Base-by-base conservation (phyloP, 2,329 filamentous ascomycete species). In the Nigrospora osmanthi region DNA sequence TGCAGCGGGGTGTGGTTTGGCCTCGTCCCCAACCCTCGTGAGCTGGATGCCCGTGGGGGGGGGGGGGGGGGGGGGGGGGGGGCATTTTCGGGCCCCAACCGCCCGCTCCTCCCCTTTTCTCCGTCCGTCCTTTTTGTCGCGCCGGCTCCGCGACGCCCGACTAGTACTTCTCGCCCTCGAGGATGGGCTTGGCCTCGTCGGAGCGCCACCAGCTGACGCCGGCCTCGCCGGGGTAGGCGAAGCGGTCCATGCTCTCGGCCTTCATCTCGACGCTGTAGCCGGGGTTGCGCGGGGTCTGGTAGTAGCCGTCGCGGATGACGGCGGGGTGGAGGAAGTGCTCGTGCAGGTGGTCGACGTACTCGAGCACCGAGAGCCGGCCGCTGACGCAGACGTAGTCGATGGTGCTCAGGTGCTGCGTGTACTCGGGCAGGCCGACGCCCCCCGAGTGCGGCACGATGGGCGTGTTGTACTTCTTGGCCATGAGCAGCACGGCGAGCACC, bases 211-310 rank as follows among this genome's bases (percentile, higher is more conserved):
- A 95, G 59, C 87, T 87, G 54, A 87, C 83, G 4, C 83, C 84
- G 49, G 83, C 75, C 58, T 83, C 78, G 9, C 89, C 88, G 1
- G 89, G 89, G 63, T 81, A 95, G 41, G 77, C 75, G 61, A 76
- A 95, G 54, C 66, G 67, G 52, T 89, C 86, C 88, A 95, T 93
- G 63, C 87, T 93, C 53, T 83, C 86, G 4, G 81, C 68, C 78
- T 87, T 91, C 89, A 95, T 95, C 78, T 95, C 88, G 3, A 95
- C 89, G 59, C 86, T 90, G 65, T 95, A 95, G 0, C 89, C 89
- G 0, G 89, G 76, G 61, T 89, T 82, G 51, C 70, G 83, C 0
- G 90, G 89, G 1, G 90, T 95, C 53, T 86, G 85, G 68, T 94
- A 94, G 66, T 89, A 93, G 4, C 89, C 90, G 53, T 89, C 83